Evolutionary conservation across 106 monocot genomes (phyloP).

Genomic region (Narthecium ossifragum): DNA sequence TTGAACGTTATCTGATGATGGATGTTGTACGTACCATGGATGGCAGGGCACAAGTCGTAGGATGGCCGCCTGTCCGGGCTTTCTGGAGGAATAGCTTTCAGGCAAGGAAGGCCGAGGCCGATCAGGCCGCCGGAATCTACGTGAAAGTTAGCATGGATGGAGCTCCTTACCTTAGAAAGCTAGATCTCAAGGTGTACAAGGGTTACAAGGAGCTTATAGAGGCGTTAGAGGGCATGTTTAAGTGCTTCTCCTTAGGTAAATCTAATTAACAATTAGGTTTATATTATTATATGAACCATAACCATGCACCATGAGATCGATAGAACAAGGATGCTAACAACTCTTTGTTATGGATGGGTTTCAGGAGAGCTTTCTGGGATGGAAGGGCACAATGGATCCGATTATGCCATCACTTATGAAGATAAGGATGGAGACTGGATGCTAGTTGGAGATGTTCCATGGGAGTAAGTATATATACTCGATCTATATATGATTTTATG

Average conservation of each 20-base stretch:
- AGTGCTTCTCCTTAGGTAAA: conserved; percentile 10
- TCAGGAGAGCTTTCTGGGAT: conserved; percentile 8
- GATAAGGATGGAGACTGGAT: conserved; percentile 42
- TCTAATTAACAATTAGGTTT: neutral
- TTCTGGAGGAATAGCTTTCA: conserved; percentile 26
- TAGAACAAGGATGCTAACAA: neutral
- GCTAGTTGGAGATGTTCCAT: conserved; percentile 48
- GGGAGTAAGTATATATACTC: conserved; percentile 8
- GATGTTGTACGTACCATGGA: too few relatives aligned
- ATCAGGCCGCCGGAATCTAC: neutral
- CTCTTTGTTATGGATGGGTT: neutral
- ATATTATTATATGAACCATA: neutral
- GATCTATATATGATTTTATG: neutral
- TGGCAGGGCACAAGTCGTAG: conserved; percentile 14
- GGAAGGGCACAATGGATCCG: conserved; percentile 12
- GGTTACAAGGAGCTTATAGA: conserved; percentile 8
- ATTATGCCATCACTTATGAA: conserved; percentile 28
- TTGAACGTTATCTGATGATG: too few relatives aligned
- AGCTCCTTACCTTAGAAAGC: conserved; percentile 13
- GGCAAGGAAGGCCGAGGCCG: conserved; percentile 5
- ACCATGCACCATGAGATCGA: too few relatives aligned
- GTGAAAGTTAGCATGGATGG: conserved; percentile 20
- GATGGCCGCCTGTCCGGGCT: conserved; percentile 9
- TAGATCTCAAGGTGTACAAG: conserved; percentile 12
- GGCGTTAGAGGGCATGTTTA: conserved; percentile 14